phyloP scores from a whole-genome alignment of 495 filamentous ascomycete species.

The Aspergillus nanangensis region DNA sequence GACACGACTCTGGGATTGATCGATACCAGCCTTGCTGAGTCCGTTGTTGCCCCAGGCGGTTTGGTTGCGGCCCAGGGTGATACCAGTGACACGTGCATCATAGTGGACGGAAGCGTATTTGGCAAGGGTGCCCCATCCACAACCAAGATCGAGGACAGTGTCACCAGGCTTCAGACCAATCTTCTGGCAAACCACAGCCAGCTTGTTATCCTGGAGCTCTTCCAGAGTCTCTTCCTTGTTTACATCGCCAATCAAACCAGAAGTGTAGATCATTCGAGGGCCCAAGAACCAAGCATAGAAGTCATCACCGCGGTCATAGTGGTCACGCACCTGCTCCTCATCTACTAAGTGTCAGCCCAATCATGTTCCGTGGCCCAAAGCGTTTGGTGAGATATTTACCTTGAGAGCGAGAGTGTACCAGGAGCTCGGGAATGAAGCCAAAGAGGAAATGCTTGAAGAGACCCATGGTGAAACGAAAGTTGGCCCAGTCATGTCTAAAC shows the following conservation, averaged over 20 bases:
- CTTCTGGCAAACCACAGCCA: constrained; percentile 69
- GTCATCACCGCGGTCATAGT: constrained; percentile 72
- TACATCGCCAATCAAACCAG: constrained; percentile 64
- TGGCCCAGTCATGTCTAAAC: constrained; percentile 66
- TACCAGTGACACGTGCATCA: constrained; percentile 59
- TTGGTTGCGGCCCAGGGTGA: constrained; percentile 67
- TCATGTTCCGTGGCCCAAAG: constrained; percentile 1
- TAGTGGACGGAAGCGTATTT: constrained; percentile 62
- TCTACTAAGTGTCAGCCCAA: constrained; percentile 36
- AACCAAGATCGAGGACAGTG: constrained; percentile 63
- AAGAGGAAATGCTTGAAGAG: constrained; percentile 65
- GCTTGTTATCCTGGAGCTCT: constrained; percentile 68
- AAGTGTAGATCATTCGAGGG: constrained; percentile 71
- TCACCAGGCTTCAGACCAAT: constrained; percentile 59
- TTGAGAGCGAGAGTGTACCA: constrained; percentile 66
- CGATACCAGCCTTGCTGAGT: constrained; percentile 53
- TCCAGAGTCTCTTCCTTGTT: constrained; percentile 62
- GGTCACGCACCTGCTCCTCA: constrained; percentile 71
- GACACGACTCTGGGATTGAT: constrained; percentile 60
- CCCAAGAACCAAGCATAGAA: constrained; percentile 75
- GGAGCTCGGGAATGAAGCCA: constrained; percentile 63
- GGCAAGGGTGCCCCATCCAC: constrained; percentile 67
- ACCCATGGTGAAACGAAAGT: constrained; percentile 61
- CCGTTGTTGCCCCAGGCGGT: constrained; percentile 69
- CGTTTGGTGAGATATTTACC: constrained; percentile 32